phyloP scores from a whole-genome alignment of 208 protist species.

The Trypanosoma avium region DNA sequence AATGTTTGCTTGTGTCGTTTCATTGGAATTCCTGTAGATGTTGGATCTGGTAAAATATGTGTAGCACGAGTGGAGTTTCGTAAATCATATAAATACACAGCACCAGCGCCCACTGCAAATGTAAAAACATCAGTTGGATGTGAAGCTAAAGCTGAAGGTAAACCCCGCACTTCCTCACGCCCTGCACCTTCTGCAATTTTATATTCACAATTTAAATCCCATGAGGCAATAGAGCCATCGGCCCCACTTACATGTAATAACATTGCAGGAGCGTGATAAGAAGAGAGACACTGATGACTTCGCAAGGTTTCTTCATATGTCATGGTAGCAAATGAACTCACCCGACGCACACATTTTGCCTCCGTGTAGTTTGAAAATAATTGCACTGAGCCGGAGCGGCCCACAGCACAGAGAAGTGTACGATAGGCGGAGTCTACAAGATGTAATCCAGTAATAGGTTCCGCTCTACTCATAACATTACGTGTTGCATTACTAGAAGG shows the following conservation, averaged over 20 bases:
- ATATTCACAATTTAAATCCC: conserved; percentile 44
- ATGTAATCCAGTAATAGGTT: conserved; percentile 52
- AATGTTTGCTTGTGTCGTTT: background rate
- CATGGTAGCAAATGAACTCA: conserved; percentile 67
- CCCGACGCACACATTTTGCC: conserved; percentile 35
- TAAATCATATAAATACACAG: conserved; percentile 51
- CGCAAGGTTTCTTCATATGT: conserved; percentile 29
- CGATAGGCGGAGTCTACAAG: conserved; percentile 65
- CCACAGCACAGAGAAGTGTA: conserved; percentile 70
- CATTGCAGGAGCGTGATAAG: conserved; percentile 55
- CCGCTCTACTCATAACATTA: conserved; percentile 12
- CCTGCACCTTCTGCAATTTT: conserved; percentile 26
- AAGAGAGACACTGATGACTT: conserved; percentile 61
- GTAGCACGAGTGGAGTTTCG: conserved; percentile 25
- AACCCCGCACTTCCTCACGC: conserved; percentile 3
- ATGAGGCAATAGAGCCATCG: conserved; percentile 46
- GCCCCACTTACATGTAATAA: conserved; percentile 53
- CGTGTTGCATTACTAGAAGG: conserved; percentile 18
- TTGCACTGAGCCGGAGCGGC: conserved; percentile 63
- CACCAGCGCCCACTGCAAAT: conserved; percentile 51
- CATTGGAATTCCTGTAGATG: conserved; percentile 2
- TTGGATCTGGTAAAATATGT: conserved; percentile 20
- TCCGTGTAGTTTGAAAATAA: conserved; percentile 55
- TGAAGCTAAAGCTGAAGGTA: conserved; percentile 28
- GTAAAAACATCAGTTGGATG: conserved; percentile 41